These are phyloP conservation scores for Zychaea mexicana DNA, from an alignment of 371 early-diverging fungal species.

Conservation along the genomic window DNA sequence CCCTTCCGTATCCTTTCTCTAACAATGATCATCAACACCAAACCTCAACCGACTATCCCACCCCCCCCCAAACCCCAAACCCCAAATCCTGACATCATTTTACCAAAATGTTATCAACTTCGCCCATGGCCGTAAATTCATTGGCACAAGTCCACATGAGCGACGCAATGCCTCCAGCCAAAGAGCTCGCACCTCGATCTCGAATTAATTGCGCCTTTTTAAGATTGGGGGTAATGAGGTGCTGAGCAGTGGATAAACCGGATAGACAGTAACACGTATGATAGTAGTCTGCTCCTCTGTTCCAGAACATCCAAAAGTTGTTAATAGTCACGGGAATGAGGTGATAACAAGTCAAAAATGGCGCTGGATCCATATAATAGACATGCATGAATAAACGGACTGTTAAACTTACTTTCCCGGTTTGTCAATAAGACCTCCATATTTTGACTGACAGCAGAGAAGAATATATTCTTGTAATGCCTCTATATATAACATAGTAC, in stretches of 20 bases:
- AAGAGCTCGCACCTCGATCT: conserved; percentile 31
- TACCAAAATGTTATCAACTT: conserved; percentile 59
- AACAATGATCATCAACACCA: no score
- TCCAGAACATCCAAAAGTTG: neutral
- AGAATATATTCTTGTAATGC: conserved; percentile 88
- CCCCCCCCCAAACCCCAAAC: no score
- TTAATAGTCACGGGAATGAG: no score
- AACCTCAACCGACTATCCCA: no score
- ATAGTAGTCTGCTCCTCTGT: conserved; percentile 83
- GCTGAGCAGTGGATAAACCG: conserved; percentile 78
- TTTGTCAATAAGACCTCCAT: conserved; percentile 92
- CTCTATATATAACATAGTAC: conserved; percentile 37
- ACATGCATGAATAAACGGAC: neutral
- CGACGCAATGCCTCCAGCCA: conserved; percentile 33
- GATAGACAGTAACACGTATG: conserved; percentile 94
- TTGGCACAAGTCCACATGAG: conserved; percentile 43
- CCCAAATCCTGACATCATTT: neutral
- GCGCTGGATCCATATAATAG: neutral
- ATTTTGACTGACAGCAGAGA: conserved; percentile 78
- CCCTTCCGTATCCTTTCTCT: no score
- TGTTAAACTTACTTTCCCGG: conserved; percentile 72
- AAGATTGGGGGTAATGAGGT: conserved; percentile 37
- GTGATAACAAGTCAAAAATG: neutral
- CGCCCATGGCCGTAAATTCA: conserved; percentile 48
- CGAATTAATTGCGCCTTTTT: conserved; percentile 14